Percentiles rank a stretch among this genome's conserved stretches.
Evolutionary conservation across 169 alveolate genomes (phyloP).

Genomic region (Plasmodium blacklocki): DNA sequence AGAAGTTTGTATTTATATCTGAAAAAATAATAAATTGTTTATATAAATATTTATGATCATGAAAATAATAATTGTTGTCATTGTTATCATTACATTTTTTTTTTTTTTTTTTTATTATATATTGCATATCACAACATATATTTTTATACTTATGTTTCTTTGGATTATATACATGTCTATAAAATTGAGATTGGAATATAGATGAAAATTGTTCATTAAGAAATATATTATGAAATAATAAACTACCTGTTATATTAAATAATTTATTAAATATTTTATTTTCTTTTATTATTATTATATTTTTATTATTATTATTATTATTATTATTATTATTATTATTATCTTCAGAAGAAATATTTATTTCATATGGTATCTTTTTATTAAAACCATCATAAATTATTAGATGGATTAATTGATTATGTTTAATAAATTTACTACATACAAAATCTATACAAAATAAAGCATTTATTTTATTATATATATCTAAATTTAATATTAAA

Average conservation of each 20-base stretch:
- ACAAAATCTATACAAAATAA: conserved; percentile 65
- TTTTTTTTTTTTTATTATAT: not conserved
- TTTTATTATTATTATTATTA: not conserved
- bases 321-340: not conserved
- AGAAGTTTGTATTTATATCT: not conserved
- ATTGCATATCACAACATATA: not conserved
- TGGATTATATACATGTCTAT: not conserved
- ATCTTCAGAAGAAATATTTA: conserved; percentile 12
- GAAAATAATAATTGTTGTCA: too few relatives aligned
- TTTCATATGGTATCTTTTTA: conserved; percentile 2
- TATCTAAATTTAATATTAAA: not conserved
- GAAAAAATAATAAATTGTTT: not conserved
- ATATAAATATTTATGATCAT: too few relatives aligned
- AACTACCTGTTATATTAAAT: not conserved
- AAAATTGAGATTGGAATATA: not conserved
- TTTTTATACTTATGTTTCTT: conserved; percentile 6
- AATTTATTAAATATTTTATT: conserved; percentile 17
- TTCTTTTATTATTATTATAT: conserved; percentile 11
- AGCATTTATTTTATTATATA: conserved; percentile 38
- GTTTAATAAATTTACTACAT: conserved; percentile 59
- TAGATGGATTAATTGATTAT: conserved; percentile 10
- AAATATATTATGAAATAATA: conserved; percentile 18
- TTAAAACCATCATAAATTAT: conserved; percentile 53
- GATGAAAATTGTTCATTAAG: not conserved
- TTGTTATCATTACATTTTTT: not conserved